phyloP scores from a whole-genome alignment of 352 stramenopile genomes.

The Phytophthora multivora region DNA sequence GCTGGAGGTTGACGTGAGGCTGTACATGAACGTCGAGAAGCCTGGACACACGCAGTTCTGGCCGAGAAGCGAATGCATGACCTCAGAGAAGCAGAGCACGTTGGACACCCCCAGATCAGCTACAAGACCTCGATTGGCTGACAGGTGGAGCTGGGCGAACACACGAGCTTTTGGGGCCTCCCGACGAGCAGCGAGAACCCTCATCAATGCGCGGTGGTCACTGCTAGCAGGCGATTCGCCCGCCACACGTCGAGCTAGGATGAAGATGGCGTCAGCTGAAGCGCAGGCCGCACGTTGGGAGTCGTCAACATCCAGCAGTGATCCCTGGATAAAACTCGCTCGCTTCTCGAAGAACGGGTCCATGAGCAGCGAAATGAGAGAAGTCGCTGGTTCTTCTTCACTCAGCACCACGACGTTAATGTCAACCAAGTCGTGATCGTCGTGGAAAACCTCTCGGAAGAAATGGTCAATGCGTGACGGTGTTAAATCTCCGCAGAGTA shows the following conservation, averaged over 20 bases:
- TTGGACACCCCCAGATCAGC: conserved; percentile 73
- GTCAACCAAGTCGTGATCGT: conserved; percentile 83
- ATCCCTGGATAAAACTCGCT: conserved; percentile 79
- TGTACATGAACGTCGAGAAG: conserved; percentile 89
- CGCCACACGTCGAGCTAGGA: conserved; percentile 60
- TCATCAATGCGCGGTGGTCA: conserved; percentile 80
- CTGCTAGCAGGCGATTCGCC: conserved; percentile 67
- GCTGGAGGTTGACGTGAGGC: conserved; percentile 79
- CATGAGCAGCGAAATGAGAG: conserved; percentile 77
- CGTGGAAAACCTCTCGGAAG: conserved; percentile 85
- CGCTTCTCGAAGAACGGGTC: conserved; percentile 89
- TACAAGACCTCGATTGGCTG: conserved; percentile 67
- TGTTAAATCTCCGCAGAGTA: conserved; percentile 81
- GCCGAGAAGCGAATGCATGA: conserved; percentile 77
- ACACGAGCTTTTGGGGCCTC: conserved; percentile 46
- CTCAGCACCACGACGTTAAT: conserved; percentile 80
- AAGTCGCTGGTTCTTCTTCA: conserved; percentile 74
- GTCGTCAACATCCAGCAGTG: conserved; percentile 78
- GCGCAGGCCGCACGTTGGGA: conserved; percentile 65
- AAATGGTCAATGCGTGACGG: conserved; percentile 84
- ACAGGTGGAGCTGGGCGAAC: conserved; percentile 81
- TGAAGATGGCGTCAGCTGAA: conserved; percentile 74
- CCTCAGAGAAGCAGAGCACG: conserved; percentile 79
- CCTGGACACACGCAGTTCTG: conserved; percentile 88
- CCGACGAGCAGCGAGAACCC: conserved; percentile 70